phyloP scores from a whole-genome alignment of 2,329 filamentous ascomycete species.

The Diaporthe ampelina region DNA sequence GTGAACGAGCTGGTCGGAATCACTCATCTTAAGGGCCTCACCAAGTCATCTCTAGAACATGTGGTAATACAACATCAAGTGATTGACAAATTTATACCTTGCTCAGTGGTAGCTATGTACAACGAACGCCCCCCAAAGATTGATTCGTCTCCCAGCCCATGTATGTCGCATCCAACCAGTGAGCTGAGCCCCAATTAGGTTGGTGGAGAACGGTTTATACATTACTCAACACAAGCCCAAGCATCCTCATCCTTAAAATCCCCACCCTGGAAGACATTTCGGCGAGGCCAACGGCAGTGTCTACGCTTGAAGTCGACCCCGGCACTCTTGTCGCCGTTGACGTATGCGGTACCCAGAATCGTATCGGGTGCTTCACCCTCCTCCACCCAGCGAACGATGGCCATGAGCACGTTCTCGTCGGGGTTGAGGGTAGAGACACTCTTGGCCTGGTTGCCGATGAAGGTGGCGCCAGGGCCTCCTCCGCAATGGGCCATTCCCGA shows the following conservation, averaged over 20 bases:
- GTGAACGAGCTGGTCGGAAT: too few species aligned
- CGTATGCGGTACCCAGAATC: conserved; percentile 51
- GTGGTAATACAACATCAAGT: not conserved
- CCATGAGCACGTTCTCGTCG: conserved; percentile 58
- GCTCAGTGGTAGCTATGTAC: too few species aligned
- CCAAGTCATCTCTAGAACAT: too few species aligned
- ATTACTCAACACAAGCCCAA: conserved; percentile 9
- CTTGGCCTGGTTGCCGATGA: conserved; percentile 47
- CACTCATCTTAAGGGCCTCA: too few species aligned
- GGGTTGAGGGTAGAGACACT: conserved; percentile 51
- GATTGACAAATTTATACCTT: not conserved
- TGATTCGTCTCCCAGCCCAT: too few species aligned
- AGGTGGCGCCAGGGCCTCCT: conserved; percentile 58
- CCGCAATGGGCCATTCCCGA: conserved; percentile 65
- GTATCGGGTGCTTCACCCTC: conserved; percentile 56
- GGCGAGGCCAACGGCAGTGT: conserved; percentile 53
- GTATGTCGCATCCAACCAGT: too few species aligned
- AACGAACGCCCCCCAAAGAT: too few species aligned
- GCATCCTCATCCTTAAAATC: not conserved
- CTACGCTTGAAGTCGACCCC: conserved; percentile 49
- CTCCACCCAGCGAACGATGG: conserved; percentile 63
- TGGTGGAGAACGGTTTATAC: not conserved
- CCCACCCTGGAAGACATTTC: conserved; percentile 50
- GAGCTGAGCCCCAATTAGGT: too few species aligned
- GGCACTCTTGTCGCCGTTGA: conserved; percentile 44